Conservation (phyloP, 148 eudicot species). For the Diospyros kaki region DNA sequence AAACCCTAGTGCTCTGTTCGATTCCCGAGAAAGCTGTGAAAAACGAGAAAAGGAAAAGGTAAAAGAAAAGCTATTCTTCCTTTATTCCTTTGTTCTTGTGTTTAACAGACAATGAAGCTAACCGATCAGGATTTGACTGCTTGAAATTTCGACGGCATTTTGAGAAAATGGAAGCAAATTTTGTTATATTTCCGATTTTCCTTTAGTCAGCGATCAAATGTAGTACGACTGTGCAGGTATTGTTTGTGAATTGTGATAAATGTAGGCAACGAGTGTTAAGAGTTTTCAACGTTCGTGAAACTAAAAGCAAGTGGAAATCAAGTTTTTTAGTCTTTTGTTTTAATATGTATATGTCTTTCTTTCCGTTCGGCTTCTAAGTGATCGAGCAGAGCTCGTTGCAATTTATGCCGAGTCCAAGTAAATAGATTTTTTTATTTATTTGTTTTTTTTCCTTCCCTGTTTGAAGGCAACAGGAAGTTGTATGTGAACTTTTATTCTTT, state of each 20-base stretch:
- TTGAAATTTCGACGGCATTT: not conserved
- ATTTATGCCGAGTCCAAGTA: not conserved
- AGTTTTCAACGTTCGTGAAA: too few relatives aligned
- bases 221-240: too few relatives aligned
- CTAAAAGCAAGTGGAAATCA: not conserved
- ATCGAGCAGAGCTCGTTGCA: not conserved
- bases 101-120: not conserved
- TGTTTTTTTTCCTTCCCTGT: not conserved
- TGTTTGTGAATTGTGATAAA: too few relatives aligned
- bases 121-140: not conserved
- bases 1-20: conserved; percentile 13
- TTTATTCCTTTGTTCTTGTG: not conserved
- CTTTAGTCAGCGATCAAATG: too few relatives aligned
- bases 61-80: too few relatives aligned
- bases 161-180: too few relatives aligned
- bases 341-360: not conserved
- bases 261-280: too few relatives aligned
- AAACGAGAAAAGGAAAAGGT: not conserved
- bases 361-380: not conserved
- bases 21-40: not conserved
- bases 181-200: too few relatives aligned
- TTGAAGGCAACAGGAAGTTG: not conserved
- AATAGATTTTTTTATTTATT: not conserved
- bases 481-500: not conserved
- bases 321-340: not conserved